Percentiles rank a stretch among this genome's conserved stretches.
These are phyloP conservation scores for Leccinum sublutescens DNA, from an alignment of 768 basidiomycete species.

Conservation along the genomic window DNA sequence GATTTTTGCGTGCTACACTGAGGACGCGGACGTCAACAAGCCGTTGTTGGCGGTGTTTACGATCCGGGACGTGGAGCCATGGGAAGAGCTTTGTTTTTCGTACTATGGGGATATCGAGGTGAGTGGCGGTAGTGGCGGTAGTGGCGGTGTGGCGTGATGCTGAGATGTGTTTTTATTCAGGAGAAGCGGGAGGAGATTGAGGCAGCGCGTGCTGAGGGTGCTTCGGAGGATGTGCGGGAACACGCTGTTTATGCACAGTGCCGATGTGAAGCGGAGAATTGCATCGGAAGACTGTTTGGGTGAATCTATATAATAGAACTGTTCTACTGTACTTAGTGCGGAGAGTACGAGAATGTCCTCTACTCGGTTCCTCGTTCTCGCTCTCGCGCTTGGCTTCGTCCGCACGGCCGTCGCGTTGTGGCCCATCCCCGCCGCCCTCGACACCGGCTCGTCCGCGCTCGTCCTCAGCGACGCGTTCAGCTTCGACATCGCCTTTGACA, in stretches of 20 bases:
- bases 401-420: background rate
- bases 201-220: background rate
- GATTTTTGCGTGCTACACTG: conserved; percentile 73
- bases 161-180: conserved; percentile 2
- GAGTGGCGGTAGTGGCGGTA: conserved; percentile 10
- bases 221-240: conserved; percentile 14
- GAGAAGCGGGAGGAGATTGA: conserved; percentile 25
- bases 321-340: too few relatives aligned
- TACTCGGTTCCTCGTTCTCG: background rate
- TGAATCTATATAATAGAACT: conserved; percentile 7
- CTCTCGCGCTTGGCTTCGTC: conserved; percentile 3
- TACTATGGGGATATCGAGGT: conserved; percentile 60
- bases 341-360: background rate
- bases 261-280: conserved; percentile 51
- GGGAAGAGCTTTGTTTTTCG: conserved; percentile 76
- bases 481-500: conserved; percentile 26
- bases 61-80: conserved; percentile 54
- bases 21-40: conserved; percentile 70
- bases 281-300: conserved; percentile 40
- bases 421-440: background rate
- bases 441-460: conserved; percentile 16
- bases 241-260: conserved; percentile 50
- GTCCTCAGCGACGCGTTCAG: conserved; percentile 25
- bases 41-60: conserved; percentile 52
- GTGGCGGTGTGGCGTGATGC: background rate